These are phyloP conservation scores for Barnettozyma populi DNA, from an alignment of 805 yeast species.

Conservation along the genomic window DNA sequence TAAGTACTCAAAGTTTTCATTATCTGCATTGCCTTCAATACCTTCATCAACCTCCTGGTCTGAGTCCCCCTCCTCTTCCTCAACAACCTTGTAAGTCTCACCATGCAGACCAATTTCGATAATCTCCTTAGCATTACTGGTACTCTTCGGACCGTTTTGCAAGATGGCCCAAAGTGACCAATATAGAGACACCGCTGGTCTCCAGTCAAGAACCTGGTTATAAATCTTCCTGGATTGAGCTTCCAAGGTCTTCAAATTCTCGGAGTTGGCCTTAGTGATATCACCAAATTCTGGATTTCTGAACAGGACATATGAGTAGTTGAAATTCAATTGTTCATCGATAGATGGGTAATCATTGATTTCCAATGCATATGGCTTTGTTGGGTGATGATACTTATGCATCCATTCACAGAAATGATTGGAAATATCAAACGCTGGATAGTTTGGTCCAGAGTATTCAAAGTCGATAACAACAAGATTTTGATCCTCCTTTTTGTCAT, in stretches of 20 bases:
- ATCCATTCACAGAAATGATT: constrained; percentile 97
- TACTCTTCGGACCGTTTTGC: constrained; percentile 47
- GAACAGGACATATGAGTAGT: constrained; percentile 68
- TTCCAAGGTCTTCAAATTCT: constrained; percentile 28
- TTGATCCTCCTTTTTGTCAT: constrained; percentile 48
- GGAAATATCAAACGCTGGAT: constrained; percentile 84
- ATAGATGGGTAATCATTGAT: constrained; percentile 57
- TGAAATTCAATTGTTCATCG: constrained; percentile 62
- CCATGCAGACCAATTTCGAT: constrained; percentile 52
- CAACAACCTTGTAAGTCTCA: constrained; percentile 37
- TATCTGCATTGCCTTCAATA: constrained; percentile 28
- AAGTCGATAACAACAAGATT: constrained; percentile 91
- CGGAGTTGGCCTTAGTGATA: constrained; percentile 10
- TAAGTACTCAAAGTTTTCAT: constrained; percentile 73
- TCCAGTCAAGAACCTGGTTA: constrained; percentile 69
- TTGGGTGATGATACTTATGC: constrained; percentile 71
- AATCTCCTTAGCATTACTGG: constrained; percentile 16
- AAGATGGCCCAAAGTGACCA: constrained; percentile 95
- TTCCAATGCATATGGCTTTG: constrained; percentile 42
- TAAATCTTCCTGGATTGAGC: constrained; percentile 45
- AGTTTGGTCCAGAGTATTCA: constrained; percentile 89
- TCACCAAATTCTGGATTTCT: constrained; percentile 32
- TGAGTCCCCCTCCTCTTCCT: constrained; percentile 24
- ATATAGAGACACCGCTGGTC: constrained; percentile 68
- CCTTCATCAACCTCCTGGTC: constrained; percentile 27